Base-by-base conservation (phyloP, 805 yeast species). In the Yamadazyma akitaensis region DNA sequence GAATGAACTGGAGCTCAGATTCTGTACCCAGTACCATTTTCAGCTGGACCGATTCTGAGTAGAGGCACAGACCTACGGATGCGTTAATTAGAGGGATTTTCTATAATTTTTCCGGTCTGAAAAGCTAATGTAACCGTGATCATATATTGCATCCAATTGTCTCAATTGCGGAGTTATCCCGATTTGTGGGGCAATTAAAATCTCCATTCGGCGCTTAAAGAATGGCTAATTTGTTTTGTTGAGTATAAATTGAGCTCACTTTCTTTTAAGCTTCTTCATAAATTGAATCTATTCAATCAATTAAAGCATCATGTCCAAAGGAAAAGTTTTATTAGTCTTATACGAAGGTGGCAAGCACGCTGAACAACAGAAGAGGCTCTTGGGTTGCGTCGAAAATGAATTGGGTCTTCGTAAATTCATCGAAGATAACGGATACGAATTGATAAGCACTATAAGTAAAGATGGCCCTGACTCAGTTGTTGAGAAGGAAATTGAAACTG, bases 321-420 rank as follows among this genome's bases (percentile, higher is more conserved):
- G 63, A 62, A 68, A 67, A 47, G 75, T 82, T 47, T 72, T 82
- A 51, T 66, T 81, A 46, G 84, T 81, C 44, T 71, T 82, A 53
- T 82, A 81, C 72, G 65, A 68, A 51, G 87, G 84, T 47, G 78
- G 77, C 40, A 56, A 66, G 33, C 85, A 81, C 57, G 88, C 88
- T 48, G 51, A 60, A 36, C 79, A 83, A 53, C 84, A 82, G 58
- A 70, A 81, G 44, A 73, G 74, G 53, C 73, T 86, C 47, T 72
- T 82, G 49, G 95, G 94, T 21, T 75, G 85, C 52, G 75, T 81
- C 51, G 91, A 86, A 64, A 85, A 85, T 63, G 90, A 85, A 53
- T 75, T 87, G 41, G 94, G 94, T 9, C 72, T 86, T 53, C 74
- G 82, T 44, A 61, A 74, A 46, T 85, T 81, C 73, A 73, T 86